Evolutionary conservation across 305 asterid genomes (phyloP).

Genomic region (Solanum hybrid): DNA sequence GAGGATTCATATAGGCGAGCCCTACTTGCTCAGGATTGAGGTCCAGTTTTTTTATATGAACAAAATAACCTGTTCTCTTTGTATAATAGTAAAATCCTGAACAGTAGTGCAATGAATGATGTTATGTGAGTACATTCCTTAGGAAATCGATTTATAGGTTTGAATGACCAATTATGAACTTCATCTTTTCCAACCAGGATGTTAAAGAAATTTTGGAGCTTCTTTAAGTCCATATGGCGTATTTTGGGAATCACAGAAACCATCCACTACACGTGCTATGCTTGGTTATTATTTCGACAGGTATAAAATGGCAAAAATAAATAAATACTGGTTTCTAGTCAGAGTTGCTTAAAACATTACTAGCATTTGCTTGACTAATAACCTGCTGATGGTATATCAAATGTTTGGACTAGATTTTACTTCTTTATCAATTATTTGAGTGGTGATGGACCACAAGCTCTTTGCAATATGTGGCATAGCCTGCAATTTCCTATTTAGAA

Average conservation of each 20-base stretch:
- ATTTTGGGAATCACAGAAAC: slow-evolving; percentile 91
- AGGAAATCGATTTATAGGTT: background rate
- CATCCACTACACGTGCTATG: slow-evolving; percentile 77
- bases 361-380: background rate
- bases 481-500: background rate
- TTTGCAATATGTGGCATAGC: background rate
- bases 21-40: background rate
- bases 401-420: background rate
- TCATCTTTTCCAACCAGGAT: slow-evolving; percentile 48
- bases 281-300: slow-evolving; percentile 95
- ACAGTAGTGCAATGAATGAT: background rate
- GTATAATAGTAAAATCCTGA: background rate
- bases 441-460: background rate
- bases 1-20: no score
- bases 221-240: slow-evolving; percentile 88
- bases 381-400: background rate
- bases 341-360: background rate
- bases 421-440: background rate
- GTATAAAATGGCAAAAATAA: slow-evolving; percentile 25
- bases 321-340: background rate
- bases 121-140: slow-evolving; percentile 7
- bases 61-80: background rate
- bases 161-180: slow-evolving; percentile 1
- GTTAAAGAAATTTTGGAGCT: slow-evolving; percentile 99
- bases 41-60: background rate